Evolutionary conservation across 2,329 filamentous ascomycete species (phyloP).

Genomic region (Raffaelea arxii): DNA sequence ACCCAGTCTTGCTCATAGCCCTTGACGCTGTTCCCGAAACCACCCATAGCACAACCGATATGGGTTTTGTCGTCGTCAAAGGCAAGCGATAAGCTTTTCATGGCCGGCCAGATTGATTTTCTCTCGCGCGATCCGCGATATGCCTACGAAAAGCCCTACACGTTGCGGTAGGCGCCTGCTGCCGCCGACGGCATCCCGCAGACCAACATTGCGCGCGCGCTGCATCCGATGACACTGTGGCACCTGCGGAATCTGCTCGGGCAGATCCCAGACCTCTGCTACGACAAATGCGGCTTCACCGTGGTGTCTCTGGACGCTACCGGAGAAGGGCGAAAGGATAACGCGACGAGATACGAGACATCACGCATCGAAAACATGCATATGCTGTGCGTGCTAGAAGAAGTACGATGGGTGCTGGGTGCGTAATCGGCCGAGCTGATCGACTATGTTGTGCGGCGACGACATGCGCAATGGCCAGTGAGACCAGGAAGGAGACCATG

Average conservation of each 20-base stretch:
- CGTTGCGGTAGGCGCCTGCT: slow-evolving; percentile 10
- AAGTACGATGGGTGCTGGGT: slow-evolving; percentile 5
- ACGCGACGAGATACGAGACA: no score
- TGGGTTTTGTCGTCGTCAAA: no score
- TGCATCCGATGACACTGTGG: slow-evolving; percentile 6
- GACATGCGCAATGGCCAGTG: slow-evolving; percentile 10
- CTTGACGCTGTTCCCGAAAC: no score
- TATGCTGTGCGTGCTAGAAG: slow-evolving; percentile 7
- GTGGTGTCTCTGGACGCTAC: not conserved
- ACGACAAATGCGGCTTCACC: slow-evolving; percentile 10
- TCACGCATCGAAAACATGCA: slow-evolving; percentile 7
- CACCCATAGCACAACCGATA: no score
- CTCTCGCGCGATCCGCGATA: slow-evolving; percentile 10
- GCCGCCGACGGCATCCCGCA: slow-evolving; percentile 8
- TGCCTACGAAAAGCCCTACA: slow-evolving; percentile 11
- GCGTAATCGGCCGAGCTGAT: slow-evolving; percentile 11
- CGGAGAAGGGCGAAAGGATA: no score
- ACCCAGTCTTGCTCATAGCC: no score
- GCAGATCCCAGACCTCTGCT: slow-evolving; percentile 6
- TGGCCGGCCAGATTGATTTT: slow-evolving; percentile 9
- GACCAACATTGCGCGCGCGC: slow-evolving; percentile 11
- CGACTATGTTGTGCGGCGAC: slow-evolving; percentile 13
- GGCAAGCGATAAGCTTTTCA: no score
- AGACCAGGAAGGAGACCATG: no score
- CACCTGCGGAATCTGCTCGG: slow-evolving; percentile 8